These are phyloP conservation scores for Rhynchosporium graminicola DNA, from an alignment of 2,329 filamentous ascomycete species.

Conservation along the genomic window DNA sequence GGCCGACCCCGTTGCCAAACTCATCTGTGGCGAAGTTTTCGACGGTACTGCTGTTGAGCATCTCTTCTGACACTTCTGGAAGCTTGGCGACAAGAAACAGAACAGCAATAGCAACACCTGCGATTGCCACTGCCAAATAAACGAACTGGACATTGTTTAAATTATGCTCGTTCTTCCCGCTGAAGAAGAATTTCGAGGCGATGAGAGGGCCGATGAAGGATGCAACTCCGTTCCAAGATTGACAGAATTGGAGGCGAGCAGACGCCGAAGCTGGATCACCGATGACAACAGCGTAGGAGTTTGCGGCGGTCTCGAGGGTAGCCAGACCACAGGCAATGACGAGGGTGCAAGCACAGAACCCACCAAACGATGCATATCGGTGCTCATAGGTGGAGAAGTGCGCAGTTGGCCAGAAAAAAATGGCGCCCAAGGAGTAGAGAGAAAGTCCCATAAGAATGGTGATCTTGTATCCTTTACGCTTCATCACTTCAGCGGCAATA, in stretches of 20 bases:
- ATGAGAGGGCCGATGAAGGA: conserved; percentile 74
- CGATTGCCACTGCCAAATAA: conserved; percentile 76
- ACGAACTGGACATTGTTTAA: conserved; percentile 80
- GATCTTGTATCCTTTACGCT: conserved; percentile 73
- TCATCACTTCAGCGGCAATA: conserved; percentile 69
- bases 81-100: conserved; percentile 68
- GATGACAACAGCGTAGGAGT: conserved; percentile 70
- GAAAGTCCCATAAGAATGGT: conserved; percentile 75
- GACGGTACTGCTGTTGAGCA: conserved; percentile 46
- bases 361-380: conserved; percentile 68
- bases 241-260: conserved; percentile 72
- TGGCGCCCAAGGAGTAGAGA: conserved; percentile 72
- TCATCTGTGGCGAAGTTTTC: conserved; percentile 42
- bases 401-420: conserved; percentile 81
- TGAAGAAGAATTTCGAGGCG: conserved; percentile 75
- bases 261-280: conserved; percentile 73
- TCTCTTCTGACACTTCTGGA: conserved; percentile 57
- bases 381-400: conserved; percentile 61
- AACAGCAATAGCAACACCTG: conserved; percentile 68
- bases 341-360: conserved; percentile 72
- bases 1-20: conserved; percentile 49
- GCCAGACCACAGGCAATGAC: conserved; percentile 76
- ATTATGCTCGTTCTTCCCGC: conserved; percentile 58
- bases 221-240: conserved; percentile 73
- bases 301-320: conserved; percentile 77